phyloP scores from a whole-genome alignment of 2,329 filamentous ascomycete genomes.

The Cyclaneusma minus region DNA sequence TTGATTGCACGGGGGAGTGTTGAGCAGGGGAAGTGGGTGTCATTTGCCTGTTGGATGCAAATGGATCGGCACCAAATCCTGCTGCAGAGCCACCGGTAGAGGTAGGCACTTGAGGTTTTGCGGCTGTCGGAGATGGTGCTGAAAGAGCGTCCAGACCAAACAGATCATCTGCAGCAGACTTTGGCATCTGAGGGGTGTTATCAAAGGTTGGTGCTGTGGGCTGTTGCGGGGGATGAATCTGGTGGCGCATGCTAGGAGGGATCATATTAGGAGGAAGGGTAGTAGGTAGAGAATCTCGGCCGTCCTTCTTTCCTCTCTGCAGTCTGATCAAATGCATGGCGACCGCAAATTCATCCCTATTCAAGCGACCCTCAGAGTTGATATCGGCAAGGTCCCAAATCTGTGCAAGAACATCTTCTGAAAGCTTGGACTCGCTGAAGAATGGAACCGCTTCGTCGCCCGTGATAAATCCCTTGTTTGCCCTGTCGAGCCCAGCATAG shows the following conservation, averaged over 20 bases:
- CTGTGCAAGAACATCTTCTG: conserved; percentile 78
- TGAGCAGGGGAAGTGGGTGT: conserved; percentile 14
- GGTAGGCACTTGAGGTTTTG: conserved; percentile 44
- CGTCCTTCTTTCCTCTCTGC: conserved; percentile 59
- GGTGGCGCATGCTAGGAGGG: conserved; percentile 69
- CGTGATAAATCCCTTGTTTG: conserved; percentile 67
- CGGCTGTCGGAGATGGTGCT: conserved; percentile 27
- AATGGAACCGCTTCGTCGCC: conserved; percentile 92
- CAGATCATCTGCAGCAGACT: conserved; percentile 81
- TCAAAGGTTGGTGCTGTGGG: conserved; percentile 28
- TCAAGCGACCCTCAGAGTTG: conserved; percentile 74
- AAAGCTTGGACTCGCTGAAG: conserved; percentile 79
- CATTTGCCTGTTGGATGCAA: conserved; percentile 22
- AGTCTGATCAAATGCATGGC: conserved; percentile 95
- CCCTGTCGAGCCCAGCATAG: conserved; percentile 70
- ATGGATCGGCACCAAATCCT: conserved; percentile 32
- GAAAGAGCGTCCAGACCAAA: conserved; percentile 75
- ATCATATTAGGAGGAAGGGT: conserved; percentile 69
- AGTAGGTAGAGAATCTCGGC: conserved; percentile 47
- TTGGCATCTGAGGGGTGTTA: conserved; percentile 33
- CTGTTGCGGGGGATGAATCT: conserved; percentile 29
- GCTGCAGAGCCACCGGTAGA: conserved; percentile 59
- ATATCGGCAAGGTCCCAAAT: conserved; percentile 98
- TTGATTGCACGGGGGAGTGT: conserved; percentile 20
- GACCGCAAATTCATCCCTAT: conserved; percentile 83